Evolutionary conservation across 306 rosid genomes (phyloP).

Genomic region (Rubus idaeus): DNA sequence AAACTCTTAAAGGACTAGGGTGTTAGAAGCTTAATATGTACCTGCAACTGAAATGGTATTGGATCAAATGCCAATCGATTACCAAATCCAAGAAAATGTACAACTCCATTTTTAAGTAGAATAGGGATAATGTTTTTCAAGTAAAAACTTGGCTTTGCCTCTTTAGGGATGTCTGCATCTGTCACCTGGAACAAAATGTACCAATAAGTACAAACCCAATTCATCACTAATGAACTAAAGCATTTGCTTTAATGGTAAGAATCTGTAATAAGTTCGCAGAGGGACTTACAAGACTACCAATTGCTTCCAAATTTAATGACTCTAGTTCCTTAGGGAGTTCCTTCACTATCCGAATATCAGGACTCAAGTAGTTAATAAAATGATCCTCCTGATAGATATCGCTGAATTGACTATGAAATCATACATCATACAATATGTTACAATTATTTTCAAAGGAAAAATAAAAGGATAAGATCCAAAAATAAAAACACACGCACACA

Average conservation of each 20-base stretch:
- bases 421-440: constrained; percentile 41
- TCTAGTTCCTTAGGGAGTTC: constrained; percentile 79
- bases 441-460: constrained; percentile 39
- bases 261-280: constrained; percentile 11
- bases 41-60: constrained; percentile 83
- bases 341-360: constrained; percentile 88
- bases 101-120: constrained; percentile 71
- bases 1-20: constrained; percentile 15
- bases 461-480: constrained; percentile 7
- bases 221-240: not conserved
- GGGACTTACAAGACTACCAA: constrained; percentile 78
- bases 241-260: constrained; percentile 9
- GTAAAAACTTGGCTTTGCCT: constrained; percentile 93
- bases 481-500: not conserved
- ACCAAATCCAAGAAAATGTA: constrained; percentile 93
- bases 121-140: constrained; percentile 73
- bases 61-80: constrained; percentile 97
- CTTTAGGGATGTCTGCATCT: constrained; percentile 80
- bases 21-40: constrained; percentile 40
- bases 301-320: constrained; percentile 87
- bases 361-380: constrained; percentile 80
- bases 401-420: constrained; percentile 78
- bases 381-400: constrained; percentile 92
- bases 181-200: constrained; percentile 63
- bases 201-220: constrained; percentile 29